Conservation (phyloP, 495 filamentous ascomycete genomes). For the Beverwykella pulmonaria region DNA sequence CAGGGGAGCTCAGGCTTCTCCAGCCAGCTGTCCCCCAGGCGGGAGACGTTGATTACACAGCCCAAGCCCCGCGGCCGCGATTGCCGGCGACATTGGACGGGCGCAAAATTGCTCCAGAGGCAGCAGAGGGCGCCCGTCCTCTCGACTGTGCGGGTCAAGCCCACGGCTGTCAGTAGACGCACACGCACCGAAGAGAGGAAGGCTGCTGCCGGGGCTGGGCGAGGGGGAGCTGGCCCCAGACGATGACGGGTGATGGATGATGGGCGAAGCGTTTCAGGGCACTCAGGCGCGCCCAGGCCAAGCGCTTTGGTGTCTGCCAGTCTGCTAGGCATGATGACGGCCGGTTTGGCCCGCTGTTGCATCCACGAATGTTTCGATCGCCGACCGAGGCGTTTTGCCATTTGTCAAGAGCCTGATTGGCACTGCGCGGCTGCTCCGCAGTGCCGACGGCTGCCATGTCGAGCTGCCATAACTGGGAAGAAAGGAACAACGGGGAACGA, state of each 20-base stretch:
- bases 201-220: too few relatives aligned
- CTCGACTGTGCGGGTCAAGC: too few relatives aligned
- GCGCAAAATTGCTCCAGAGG: background rate
- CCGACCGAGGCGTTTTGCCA: constrained; percentile 14
- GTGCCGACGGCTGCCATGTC: background rate
- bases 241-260: background rate
- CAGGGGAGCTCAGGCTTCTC: constrained; percentile 14
- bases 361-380: constrained; percentile 19
- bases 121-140: too few relatives aligned
- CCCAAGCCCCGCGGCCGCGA: constrained; percentile 12
- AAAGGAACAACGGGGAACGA: background rate
- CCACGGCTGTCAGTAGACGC: too few relatives aligned
- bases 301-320: background rate
- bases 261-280: background rate
- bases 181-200: too few relatives aligned
- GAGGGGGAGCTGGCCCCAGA: too few relatives aligned
- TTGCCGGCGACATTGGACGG: constrained; percentile 7
- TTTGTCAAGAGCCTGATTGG: constrained; percentile 28
- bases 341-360: background rate
- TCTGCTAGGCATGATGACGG: background rate
- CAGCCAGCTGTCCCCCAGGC: constrained; percentile 12
- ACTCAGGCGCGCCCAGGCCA: background rate
- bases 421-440: background rate
- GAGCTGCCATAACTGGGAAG: too few relatives aligned
- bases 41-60: constrained; percentile 7